Conservation (phyloP, 768 basidiomycete species). For the Pleurotus salmoneostramineus region DNA sequence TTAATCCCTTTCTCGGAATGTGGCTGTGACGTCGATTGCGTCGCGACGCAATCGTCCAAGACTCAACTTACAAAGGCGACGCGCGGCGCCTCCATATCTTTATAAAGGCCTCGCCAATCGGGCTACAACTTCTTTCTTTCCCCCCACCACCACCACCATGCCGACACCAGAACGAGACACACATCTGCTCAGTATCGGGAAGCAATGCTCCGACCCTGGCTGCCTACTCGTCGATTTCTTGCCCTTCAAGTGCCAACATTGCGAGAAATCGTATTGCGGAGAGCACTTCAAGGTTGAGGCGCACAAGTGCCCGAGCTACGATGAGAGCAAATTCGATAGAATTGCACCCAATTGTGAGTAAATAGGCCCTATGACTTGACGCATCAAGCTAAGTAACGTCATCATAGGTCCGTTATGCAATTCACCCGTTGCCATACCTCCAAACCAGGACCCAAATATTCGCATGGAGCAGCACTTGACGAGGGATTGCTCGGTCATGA, state of each 20-base stretch:
- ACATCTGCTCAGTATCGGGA: conserved; percentile 64
- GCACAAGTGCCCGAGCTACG: conserved; percentile 68
- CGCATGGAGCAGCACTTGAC: conserved; percentile 77
- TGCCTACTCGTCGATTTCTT: conserved; percentile 81
- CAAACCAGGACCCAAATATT: conserved; percentile 75
- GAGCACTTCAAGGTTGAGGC: conserved; percentile 72
- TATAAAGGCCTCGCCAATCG: neutral
- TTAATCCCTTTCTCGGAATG: neutral
- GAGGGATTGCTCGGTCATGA: conserved; percentile 64
- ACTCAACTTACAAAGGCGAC: conserved; percentile 2
- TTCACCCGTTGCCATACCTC: conserved; percentile 69
- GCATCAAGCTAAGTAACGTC: no score
- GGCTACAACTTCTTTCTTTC: neutral
- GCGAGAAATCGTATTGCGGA: conserved; percentile 64
- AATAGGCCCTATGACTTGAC: no score
- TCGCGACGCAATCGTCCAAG: neutral
- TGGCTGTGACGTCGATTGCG: no score
- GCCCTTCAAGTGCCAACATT: conserved; percentile 85
- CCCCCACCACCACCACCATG: neutral
- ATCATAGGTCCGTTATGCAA: conserved; percentile 71
- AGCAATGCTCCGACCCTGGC: conserved; percentile 62
- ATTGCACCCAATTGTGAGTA: conserved; percentile 72
- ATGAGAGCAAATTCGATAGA: conserved; percentile 66
- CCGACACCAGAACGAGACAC: conserved; percentile 33
- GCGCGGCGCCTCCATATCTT: neutral